These are phyloP conservation scores for Talaromyces atroroseus DNA, from an alignment of 2,329 filamentous ascomycete species.

Conservation along the genomic window DNA sequence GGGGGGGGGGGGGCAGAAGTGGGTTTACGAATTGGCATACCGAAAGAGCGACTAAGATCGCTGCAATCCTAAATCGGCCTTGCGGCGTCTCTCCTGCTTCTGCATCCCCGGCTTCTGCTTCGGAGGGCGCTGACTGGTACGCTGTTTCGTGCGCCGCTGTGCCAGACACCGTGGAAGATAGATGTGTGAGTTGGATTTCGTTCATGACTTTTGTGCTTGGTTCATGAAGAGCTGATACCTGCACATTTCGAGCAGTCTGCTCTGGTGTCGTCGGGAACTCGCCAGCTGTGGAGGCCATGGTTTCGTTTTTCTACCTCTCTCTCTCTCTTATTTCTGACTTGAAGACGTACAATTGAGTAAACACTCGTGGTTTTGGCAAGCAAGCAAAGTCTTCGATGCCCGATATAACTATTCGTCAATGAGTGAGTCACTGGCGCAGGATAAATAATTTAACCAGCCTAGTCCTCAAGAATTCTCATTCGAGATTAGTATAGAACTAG, in stretches of 20 bases:
- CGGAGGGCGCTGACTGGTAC: conserved; percentile 1
- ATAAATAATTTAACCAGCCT: no score
- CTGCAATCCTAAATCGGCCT: conserved; percentile 3
- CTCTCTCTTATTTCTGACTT: not conserved
- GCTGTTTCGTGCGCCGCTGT: conserved; percentile 10
- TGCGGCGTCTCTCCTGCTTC: not conserved
- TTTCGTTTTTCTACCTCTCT: no score
- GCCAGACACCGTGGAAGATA: conserved; percentile 23
- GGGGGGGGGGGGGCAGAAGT: no score
- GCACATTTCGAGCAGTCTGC: not conserved
- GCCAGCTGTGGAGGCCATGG: not conserved
- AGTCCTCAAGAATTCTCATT: no score
- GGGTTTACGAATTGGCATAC: not conserved
- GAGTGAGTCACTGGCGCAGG: no score
- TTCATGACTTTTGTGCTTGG: not conserved
- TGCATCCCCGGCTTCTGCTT: not conserved
- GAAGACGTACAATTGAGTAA: no score
- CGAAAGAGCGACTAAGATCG: conserved; percentile 8
- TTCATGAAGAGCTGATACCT: not conserved
- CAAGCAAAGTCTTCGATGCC: no score
- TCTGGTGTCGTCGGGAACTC: not conserved
- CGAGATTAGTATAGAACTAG: no score
- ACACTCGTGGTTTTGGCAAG: no score
- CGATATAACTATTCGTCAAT: no score
- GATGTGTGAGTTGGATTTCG: conserved; percentile 15